Conservation (phyloP, 192 early-diverging fungal genomes). For the Coemansia asiatica region DNA sequence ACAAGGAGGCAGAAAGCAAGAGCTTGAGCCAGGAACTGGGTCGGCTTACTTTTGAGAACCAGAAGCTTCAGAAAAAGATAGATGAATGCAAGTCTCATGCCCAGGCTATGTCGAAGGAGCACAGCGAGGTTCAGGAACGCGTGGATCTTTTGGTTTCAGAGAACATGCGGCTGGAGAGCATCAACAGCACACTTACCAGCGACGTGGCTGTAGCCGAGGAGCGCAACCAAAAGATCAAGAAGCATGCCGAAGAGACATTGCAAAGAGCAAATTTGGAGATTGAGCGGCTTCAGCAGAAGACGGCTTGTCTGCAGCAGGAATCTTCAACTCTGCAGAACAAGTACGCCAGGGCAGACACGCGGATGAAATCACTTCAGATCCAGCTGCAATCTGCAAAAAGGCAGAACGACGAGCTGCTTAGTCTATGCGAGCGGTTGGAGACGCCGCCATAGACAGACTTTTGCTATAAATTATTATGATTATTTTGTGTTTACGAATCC, state of each 20-base stretch:
- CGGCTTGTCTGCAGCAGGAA: slow-evolving; percentile 6
- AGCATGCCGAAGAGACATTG: slow-evolving; percentile 43
- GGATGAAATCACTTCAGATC: slow-evolving; percentile 31
- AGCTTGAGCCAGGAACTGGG: slow-evolving; percentile 39
- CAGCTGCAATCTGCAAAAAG: slow-evolving; percentile 38
- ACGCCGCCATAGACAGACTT: slow-evolving; percentile 6
- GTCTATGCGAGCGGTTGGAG: slow-evolving; percentile 35
- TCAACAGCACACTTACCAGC: slow-evolving; percentile 18
- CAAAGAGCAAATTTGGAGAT: slow-evolving; percentile 45
- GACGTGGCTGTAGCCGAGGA: slow-evolving; percentile 47
- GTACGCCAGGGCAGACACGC: slow-evolving; percentile 18
- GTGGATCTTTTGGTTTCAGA: slow-evolving; percentile 14
- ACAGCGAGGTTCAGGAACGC: slow-evolving; percentile 15
- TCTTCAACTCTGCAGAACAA: slow-evolving; percentile 2
- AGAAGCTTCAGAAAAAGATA: slow-evolving; percentile 28
- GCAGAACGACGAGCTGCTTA: slow-evolving; percentile 35
- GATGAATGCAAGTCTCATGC: background rate
- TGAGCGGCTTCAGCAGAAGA: slow-evolving; percentile 11
- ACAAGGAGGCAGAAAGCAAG: slow-evolving; percentile 26
- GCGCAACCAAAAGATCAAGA: slow-evolving; percentile 36
- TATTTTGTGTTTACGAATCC: no score
- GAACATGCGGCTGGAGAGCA: slow-evolving; percentile 27
- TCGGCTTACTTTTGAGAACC: slow-evolving; percentile 31
- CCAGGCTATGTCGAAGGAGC: slow-evolving; percentile 16
- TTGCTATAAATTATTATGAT: no score